A percentile compares a stretch with the other conserved stretches of the same genome.
These are phyloP conservation scores for Podospora australis DNA, from an alignment of 495 filamentous ascomycete species.

Conservation along the genomic window DNA sequence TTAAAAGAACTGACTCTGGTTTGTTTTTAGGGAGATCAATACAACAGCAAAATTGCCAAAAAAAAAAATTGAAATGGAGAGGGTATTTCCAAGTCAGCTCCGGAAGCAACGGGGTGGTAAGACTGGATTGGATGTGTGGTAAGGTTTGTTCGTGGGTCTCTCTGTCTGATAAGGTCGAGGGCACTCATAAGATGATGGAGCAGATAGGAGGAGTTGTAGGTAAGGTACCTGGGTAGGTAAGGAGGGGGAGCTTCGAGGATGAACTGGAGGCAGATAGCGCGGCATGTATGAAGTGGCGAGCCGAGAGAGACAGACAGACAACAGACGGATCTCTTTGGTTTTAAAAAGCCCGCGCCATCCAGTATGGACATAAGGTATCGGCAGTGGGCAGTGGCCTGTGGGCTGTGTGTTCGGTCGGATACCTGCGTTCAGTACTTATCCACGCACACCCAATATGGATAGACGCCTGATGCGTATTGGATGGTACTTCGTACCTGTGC, in stretches of 20 bases:
- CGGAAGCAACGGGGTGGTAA: not conserved
- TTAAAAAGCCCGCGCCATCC: no score
- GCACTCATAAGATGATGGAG: not conserved
- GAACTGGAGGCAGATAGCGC: conserved; percentile 9
- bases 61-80: not conserved
- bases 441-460: no score
- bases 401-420: no score
- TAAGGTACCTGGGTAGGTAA: not conserved
- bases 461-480: no score
- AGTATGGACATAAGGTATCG: no score
- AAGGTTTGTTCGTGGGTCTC: not conserved
- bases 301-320: conserved; percentile 14
- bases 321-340: no score
- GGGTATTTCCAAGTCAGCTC: not conserved
- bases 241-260: conserved; percentile 1
- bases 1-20: no score
- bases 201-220: conserved; percentile 9
- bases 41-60: no score
- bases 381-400: no score
- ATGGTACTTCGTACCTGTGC: no score
- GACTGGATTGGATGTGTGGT: not conserved
- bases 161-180: not conserved
- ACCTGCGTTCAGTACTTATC: no score
- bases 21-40: no score
- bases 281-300: conserved; percentile 21